phyloP scores from a whole-genome alignment of 192 early-diverging fungal species.

The Umbelopsis sp. region DNA sequence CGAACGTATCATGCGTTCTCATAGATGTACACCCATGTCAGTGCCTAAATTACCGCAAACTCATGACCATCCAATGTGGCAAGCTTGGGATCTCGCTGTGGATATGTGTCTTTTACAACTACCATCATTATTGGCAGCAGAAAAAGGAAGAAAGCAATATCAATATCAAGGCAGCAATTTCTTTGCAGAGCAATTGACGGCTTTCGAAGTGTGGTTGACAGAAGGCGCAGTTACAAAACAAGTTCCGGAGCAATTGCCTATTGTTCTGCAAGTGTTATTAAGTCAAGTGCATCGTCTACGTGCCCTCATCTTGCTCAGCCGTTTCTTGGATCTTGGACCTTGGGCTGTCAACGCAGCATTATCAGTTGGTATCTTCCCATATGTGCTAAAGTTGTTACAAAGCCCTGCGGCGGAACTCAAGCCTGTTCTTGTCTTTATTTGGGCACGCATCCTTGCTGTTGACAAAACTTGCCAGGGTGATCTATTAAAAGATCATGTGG shows the following conservation, averaged over 20 bases:
- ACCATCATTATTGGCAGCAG: conserved; percentile 68
- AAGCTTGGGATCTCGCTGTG: conserved; percentile 91
- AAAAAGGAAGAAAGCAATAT: conserved; percentile 38
- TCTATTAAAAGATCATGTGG: conserved; percentile 79
- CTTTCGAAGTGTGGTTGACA: conserved; percentile 95
- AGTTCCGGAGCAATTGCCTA: conserved; percentile 91
- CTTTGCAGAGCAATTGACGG: conserved; percentile 95
- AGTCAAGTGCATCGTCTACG: conserved; percentile 93
- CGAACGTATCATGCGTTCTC: conserved; percentile 93
- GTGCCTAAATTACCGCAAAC: conserved; percentile 84
- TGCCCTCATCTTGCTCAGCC: conserved; percentile 87
- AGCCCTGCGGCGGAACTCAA: conserved; percentile 91
- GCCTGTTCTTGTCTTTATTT: conserved; percentile 95
- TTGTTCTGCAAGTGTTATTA: conserved; percentile 94
- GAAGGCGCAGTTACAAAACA: conserved; percentile 78
- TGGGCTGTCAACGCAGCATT: conserved; percentile 94
- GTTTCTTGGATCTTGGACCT: conserved; percentile 89
- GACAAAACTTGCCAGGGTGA: conserved; percentile 89
- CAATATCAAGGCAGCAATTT: conserved; percentile 85
- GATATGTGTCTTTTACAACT: conserved; percentile 92
- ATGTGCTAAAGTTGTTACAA: conserved; percentile 93
- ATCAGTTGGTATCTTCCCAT: conserved; percentile 95
- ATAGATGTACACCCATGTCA: conserved; percentile 91
- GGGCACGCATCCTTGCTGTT: conserved; percentile 94
- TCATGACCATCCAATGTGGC: conserved; percentile 96